Conservation (phyloP, 2,329 filamentous ascomycete species). For the Nigrospora sphaerica region DNA sequence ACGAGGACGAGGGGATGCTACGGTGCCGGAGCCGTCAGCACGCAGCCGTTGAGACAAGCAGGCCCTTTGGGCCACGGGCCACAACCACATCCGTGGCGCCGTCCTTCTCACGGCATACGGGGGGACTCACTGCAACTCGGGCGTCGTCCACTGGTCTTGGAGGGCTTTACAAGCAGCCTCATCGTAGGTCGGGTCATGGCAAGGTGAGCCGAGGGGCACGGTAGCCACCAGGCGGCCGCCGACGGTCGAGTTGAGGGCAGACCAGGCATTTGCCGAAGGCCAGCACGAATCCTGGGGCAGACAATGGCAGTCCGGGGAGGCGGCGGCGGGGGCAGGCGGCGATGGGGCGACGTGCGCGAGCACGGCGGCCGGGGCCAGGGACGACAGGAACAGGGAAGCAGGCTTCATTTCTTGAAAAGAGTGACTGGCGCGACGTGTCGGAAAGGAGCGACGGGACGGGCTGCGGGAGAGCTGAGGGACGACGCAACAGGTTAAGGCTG, state of each 20-base stretch:
- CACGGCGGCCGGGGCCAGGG: neutral
- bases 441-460: too few species aligned
- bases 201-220: constrained; percentile 35
- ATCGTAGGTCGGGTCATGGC: constrained; percentile 32
- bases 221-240: constrained; percentile 36
- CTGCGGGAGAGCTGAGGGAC: too few species aligned
- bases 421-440: too few species aligned
- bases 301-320: constrained; percentile 6
- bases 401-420: neutral
- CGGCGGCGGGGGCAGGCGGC: neutral
- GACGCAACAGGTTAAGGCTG: too few species aligned
- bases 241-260: constrained; percentile 35
- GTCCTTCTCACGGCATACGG: neutral
- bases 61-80: too few species aligned
- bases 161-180: constrained; percentile 29
- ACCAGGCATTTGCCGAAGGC: constrained; percentile 11
- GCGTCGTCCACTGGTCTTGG: constrained; percentile 13
- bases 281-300: constrained; percentile 11
- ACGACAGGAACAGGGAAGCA: neutral
- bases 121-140: constrained; percentile 15
- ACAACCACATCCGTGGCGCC: neutral
- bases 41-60: too few species aligned
- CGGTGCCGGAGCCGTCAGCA: too few species aligned
- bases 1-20: constrained; percentile 18
- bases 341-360: neutral